These are phyloP conservation scores for Aeschynomene evenia DNA, from an alignment of 306 rosid genomes.

Conservation along the genomic window DNA sequence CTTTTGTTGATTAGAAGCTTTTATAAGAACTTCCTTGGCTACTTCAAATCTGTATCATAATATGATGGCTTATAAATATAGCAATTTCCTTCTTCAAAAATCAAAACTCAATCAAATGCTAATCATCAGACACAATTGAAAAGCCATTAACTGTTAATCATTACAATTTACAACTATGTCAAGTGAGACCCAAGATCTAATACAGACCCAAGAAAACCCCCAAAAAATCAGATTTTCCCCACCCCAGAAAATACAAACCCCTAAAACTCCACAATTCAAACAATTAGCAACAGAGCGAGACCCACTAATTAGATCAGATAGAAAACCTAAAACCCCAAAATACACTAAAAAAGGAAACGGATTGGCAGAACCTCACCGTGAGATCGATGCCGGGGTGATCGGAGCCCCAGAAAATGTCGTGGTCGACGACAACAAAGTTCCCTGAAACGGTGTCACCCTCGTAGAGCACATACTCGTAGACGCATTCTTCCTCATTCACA, in stretches of 20 bases:
- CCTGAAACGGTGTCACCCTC: slow-evolving; percentile 86
- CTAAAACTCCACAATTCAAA: slow-evolving; percentile 14
- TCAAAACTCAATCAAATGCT: slow-evolving; percentile 13
- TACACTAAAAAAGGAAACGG: background rate
- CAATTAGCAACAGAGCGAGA: background rate
- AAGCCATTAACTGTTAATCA: background rate
- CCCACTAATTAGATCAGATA: background rate
- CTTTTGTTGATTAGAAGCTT: background rate
- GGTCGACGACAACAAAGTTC: slow-evolving; percentile 92
- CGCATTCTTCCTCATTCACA: slow-evolving; percentile 81
- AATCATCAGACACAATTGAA: background rate
- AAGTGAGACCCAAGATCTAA: background rate
- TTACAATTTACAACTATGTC: background rate
- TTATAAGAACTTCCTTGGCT: background rate
- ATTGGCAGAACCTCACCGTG: slow-evolving; percentile 47
- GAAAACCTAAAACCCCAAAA: background rate
- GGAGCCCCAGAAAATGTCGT: slow-evolving; percentile 87
- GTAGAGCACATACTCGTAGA: slow-evolving; percentile 83
- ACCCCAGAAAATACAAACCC: background rate
- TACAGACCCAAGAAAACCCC: background rate
- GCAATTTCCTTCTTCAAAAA: slow-evolving; percentile 8
- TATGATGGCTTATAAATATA: background rate
- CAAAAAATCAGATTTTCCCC: background rate
- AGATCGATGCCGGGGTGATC: slow-evolving; percentile 98
- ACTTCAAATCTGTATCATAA: background rate